Conservation (phyloP, 768 basidiomycete genomes). For the Phanerochaete sordida region DNA sequence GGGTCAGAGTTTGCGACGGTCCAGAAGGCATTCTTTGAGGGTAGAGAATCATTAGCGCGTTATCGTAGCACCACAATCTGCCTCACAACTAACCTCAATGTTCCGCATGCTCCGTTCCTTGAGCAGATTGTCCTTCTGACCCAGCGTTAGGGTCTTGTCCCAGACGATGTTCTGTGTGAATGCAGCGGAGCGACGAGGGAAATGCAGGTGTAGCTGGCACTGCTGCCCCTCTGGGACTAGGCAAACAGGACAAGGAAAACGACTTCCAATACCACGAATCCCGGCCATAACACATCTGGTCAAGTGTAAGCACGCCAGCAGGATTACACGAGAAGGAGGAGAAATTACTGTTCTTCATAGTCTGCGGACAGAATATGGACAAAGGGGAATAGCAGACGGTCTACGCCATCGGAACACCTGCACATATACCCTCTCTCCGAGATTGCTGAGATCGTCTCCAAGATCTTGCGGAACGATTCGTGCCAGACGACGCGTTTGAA, state of each 20-base stretch:
- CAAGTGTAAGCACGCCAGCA: not conserved
- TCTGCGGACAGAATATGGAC: constrained; percentile 24
- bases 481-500: constrained; percentile 24
- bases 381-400: constrained; percentile 15
- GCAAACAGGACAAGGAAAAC: constrained; percentile 19
- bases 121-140: constrained; percentile 13
- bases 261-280: constrained; percentile 10
- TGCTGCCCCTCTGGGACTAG: constrained; percentile 4
- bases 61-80: not conserved
- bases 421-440: constrained; percentile 12
- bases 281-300: constrained; percentile 18
- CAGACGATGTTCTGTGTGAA: not conserved
- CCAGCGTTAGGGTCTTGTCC: not conserved
- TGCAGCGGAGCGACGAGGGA: constrained; percentile 12
- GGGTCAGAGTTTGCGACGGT: constrained; percentile 30
- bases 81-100: constrained; percentile 12
- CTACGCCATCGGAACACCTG: constrained; percentile 6
- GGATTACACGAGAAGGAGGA: not conserved
- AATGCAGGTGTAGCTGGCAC: constrained; percentile 1
- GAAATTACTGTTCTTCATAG: constrained; percentile 26
- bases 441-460: constrained; percentile 3
- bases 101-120: constrained; percentile 19
- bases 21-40: constrained; percentile 41
- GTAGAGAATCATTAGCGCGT: not conserved
- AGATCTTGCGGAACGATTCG: constrained; percentile 11